Percentiles rank a stretch among this genome's conserved stretches.
Conservation (phyloP, 2,329 filamentous ascomycete genomes). For the Dactylonectria macrodidyma region DNA sequence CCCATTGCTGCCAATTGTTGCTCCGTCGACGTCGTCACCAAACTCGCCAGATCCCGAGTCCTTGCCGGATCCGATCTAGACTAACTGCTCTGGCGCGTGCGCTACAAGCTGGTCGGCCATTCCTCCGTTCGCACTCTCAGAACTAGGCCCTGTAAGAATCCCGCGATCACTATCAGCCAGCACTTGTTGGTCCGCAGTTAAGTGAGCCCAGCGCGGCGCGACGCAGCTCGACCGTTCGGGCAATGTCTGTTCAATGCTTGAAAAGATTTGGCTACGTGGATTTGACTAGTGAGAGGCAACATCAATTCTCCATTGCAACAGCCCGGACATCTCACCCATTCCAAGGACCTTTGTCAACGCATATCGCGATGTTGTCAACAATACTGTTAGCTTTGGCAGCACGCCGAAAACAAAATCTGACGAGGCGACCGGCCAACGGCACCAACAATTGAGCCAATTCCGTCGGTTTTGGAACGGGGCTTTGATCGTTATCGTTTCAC, state of each 20-base stretch:
- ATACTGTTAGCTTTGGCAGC: not conserved
- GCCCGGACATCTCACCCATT: constrained; percentile 28
- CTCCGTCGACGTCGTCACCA: constrained; percentile 46
- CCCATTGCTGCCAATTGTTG: constrained; percentile 46
- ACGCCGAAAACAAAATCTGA: constrained; percentile 15
- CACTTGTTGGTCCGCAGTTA: constrained; percentile 46
- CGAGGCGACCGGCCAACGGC: constrained; percentile 20
- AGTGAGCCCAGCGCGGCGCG: constrained; percentile 45
- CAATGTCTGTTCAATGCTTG: constrained; percentile 44
- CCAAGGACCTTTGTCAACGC: constrained; percentile 14
- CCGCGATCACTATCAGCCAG: constrained; percentile 46
- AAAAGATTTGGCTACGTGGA: constrained; percentile 40
- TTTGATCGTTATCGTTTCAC: constrained; percentile 45
- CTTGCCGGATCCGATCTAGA: constrained; percentile 46
- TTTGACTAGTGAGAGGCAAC: constrained; percentile 33
- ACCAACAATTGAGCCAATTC: constrained; percentile 33
- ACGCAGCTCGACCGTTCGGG: constrained; percentile 52
- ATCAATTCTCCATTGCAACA: constrained; percentile 34
- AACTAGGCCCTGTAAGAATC: constrained; percentile 44
- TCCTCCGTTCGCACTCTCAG: constrained; percentile 33
- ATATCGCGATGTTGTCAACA: not conserved
- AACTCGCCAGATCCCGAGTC: constrained; percentile 47
- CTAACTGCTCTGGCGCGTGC: constrained; percentile 44
- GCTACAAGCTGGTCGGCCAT: constrained; percentile 45
- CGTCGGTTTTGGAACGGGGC: constrained; percentile 40